Conservation (phyloP, 2,329 filamentous ascomycete species). For the Beauveria sp. region DNA sequence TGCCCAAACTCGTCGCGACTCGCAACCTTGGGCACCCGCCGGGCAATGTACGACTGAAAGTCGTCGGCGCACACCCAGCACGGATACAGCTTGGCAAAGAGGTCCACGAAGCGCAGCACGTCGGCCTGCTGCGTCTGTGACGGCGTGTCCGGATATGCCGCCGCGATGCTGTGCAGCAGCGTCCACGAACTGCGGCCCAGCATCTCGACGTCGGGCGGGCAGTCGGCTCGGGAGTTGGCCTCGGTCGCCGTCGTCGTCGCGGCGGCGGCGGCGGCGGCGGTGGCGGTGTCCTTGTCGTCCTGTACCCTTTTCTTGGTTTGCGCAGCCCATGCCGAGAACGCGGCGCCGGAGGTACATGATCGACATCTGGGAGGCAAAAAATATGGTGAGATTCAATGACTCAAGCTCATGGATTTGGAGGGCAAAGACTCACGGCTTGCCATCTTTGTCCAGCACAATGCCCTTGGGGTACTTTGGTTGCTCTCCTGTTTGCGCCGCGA, state of each 20-base stretch:
- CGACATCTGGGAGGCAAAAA: conserved; percentile 49
- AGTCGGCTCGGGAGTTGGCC: conserved; percentile 47
- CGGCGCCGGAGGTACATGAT: conserved; percentile 51
- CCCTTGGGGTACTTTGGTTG: conserved; percentile 56
- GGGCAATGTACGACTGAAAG: conserved; percentile 73
- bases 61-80: conserved; percentile 95
- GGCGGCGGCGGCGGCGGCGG: neutral
- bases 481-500: conserved; percentile 19
- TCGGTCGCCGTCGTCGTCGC: neutral
- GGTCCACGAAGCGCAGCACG: conserved; percentile 65
- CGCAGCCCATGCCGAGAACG: conserved; percentile 52
- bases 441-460: conserved; percentile 69
- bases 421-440: conserved; percentile 63
- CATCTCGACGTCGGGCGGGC: conserved; percentile 81
- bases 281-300: conserved; percentile 18
- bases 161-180: conserved; percentile 83
- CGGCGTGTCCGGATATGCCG: conserved; percentile 69
- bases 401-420: conserved; percentile 4
- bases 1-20: conserved; percentile 64
- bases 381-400: neutral
- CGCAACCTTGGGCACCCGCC: conserved; percentile 55
- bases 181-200: conserved; percentile 91
- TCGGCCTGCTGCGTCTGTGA: conserved; percentile 63
- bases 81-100: conserved; percentile 84
- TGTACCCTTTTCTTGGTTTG: conserved; percentile 36